Evolutionary conservation across 1,284 basidiomycete genomes (phyloP).

Genomic region (Sporisorium sorghi): DNA sequence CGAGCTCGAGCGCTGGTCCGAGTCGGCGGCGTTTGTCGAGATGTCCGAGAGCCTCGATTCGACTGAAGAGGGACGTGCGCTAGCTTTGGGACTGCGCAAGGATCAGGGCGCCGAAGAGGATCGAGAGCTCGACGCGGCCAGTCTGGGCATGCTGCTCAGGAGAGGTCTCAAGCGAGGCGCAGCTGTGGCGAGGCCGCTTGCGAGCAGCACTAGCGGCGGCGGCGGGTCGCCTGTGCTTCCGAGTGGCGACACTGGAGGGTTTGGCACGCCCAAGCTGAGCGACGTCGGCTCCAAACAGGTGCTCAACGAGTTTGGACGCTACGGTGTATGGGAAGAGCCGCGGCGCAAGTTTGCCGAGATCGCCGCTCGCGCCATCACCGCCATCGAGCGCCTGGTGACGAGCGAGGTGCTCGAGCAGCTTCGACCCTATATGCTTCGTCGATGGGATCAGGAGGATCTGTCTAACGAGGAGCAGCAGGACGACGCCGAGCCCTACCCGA

Average conservation of each 20-base stretch:
- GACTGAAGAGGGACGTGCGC: constrained; percentile 37
- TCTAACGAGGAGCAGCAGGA: constrained; percentile 13
- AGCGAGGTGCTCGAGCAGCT: constrained; percentile 58
- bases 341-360: constrained; percentile 48
- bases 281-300: constrained; percentile 23
- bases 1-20: constrained; percentile 58
- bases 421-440: constrained; percentile 43
- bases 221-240: constrained; percentile 6
- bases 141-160: constrained; percentile 53
- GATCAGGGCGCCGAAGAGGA: constrained; percentile 46
- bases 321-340: constrained; percentile 61
- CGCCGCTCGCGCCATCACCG: constrained; percentile 32
- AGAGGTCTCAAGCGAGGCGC: constrained; percentile 56
- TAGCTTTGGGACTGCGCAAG: constrained; percentile 29
- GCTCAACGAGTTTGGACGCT: constrained; percentile 27
- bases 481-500: constrained; percentile 41
- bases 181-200: constrained; percentile 30
- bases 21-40: constrained; percentile 54
- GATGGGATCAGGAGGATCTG: constrained; percentile 40
- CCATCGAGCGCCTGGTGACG: constrained; percentile 53
- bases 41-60: constrained; percentile 45
- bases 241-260: constrained; percentile 2
- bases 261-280: constrained; percentile 24
- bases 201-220: no score
- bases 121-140: constrained; percentile 59